Evolutionary conservation across 78 protist species (phyloP), one percentile per base, ranked within the genome.

Genomic region (Speleostelium caveatum): DNA sequence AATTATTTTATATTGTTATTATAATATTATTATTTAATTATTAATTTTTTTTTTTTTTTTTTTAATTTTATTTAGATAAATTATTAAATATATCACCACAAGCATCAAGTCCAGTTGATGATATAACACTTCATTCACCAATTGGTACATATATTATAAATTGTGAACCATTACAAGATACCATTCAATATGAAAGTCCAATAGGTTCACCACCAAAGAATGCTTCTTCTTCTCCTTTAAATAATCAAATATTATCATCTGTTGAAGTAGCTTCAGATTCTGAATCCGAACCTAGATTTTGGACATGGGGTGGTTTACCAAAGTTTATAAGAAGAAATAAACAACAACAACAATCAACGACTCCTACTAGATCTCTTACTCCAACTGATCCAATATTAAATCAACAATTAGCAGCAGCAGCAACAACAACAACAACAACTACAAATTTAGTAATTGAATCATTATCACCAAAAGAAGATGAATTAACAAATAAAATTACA

Each of bases 251-350:
- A 1, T 33, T 41, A 32, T 10, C 53, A 22, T 14, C 10, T 30
- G 39, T 24, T 5, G 63, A 51, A 22, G 33, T 45, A 26, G 4
- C 59, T 1, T 83, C 91, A 12, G 91, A 83, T 49, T 68, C 93
- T 14, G 87, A 76, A 49, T 33, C 80, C 6, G 86, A 76, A 55
- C 86, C 77, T 35, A 76, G 65, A 22, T 56, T 67, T 60, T 83
- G 91, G 91, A 58, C 71, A 71, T 83, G 91, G 91, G 91, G 91
- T 33, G 91, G 91, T 42, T 60, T 83, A 0, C 91, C 91, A 32
- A 83, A 69, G 22, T 83, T 69, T 59, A 55, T 61, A 16, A 36
- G 65, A 24, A 45, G 91, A 19, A 68, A 73, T n/a, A 83, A 67
- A 42, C 28, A 24, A 8, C 58, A 67, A 49, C 60, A 66, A 42